Evolutionary conservation across 257 asterid genomes (phyloP).

Genomic region (Mitragyna speciosa): DNA sequence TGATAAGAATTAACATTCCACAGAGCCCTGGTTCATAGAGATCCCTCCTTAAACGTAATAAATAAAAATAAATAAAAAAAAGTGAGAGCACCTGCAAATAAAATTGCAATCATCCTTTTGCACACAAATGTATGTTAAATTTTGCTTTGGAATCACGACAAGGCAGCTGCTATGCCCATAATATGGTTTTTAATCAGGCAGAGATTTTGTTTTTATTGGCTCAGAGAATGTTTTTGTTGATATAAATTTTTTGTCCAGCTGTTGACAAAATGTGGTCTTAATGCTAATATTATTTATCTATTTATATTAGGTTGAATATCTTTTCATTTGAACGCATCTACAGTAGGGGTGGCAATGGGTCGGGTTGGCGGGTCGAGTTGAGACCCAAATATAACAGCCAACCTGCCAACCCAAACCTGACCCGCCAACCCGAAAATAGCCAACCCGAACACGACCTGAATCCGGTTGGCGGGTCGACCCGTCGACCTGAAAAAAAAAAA

Average conservation of each 20-base stretch:
- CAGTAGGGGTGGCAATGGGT: too few species aligned
- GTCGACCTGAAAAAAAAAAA: too few species aligned
- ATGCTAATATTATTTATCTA: not conserved
- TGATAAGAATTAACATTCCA: not conserved
- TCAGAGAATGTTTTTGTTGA: constrained; percentile 25
- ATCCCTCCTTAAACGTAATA: not conserved
- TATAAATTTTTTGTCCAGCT: not conserved
- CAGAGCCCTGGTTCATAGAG: not conserved
- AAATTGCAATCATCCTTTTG: not conserved
- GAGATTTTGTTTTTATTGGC: constrained; percentile 17
- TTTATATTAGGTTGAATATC: not conserved
- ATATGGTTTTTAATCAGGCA: not conserved
- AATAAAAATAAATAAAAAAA: too few species aligned
- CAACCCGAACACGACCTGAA: too few species aligned
- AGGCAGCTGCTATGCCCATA: constrained; percentile 28
- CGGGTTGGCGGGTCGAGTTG: too few species aligned
- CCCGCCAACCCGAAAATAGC: too few species aligned
- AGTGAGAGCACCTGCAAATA: not conserved
- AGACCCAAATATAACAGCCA: too few species aligned
- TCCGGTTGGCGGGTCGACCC: too few species aligned
- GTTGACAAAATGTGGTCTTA: not conserved
- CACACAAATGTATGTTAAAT: too few species aligned
- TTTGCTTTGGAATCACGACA: constrained; percentile 24
- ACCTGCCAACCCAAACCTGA: too few species aligned
- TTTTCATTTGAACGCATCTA: not conserved